A percentile compares a stretch with the other conserved stretches of the same genome.
Conservation (phyloP, 148 eudicot species). For the Rhododendron vialii region DNA sequence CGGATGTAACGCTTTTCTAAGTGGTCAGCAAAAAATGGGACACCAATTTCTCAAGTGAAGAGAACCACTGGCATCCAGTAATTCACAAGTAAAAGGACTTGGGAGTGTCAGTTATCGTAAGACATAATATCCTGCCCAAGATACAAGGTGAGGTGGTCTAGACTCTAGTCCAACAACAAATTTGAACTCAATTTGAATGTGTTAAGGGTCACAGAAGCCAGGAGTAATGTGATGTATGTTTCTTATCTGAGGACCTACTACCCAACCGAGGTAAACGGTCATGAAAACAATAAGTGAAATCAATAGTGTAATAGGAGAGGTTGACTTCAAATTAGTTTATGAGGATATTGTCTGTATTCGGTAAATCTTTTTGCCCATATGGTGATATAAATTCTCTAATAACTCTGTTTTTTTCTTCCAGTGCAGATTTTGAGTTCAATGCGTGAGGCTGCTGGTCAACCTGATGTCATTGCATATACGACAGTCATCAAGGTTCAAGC, state of each 20-base stretch:
- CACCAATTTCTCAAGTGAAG: background rate
- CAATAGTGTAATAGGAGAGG: background rate
- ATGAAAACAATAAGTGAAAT: background rate
- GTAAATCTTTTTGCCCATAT: background rate
- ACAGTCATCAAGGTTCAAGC: constrained; percentile 72
- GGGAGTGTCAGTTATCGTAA: no score
- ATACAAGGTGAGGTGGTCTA: background rate
- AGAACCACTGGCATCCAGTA: no score
- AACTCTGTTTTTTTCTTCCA: constrained; percentile 20
- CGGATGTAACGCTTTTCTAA: background rate
- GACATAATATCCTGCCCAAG: background rate
- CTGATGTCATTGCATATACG: constrained; percentile 86
- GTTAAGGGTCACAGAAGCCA: background rate
- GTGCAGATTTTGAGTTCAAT: constrained; percentile 78
- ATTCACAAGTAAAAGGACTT: background rate
- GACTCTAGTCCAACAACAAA: no score
- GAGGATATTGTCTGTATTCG: background rate
- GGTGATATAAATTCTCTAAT: constrained; percentile 9
- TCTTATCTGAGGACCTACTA: background rate
- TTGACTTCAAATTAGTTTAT: constrained; percentile 7
- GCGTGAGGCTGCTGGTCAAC: constrained; percentile 66
- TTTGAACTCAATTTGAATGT: background rate
- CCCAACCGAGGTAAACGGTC: background rate
- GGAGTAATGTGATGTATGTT: background rate
- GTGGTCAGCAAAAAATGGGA: background rate